Evolutionary conservation across 2,329 filamentous ascomycete genomes (phyloP).

Genomic region (Ophiostoma piceae): DNA sequence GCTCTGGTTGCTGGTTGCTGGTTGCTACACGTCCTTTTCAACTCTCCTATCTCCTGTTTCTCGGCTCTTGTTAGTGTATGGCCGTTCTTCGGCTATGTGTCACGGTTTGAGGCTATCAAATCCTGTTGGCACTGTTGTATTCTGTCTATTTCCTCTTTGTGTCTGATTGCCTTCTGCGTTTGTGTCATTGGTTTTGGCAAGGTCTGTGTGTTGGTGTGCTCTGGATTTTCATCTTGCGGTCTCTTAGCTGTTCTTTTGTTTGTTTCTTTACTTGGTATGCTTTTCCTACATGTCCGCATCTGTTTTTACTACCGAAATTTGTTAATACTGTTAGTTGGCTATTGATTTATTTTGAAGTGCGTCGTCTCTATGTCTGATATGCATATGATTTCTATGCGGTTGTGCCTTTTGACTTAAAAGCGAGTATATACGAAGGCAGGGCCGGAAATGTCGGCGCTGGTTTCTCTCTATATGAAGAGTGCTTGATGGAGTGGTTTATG

Average conservation of each 20-base stretch:
- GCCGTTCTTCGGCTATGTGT: background rate
- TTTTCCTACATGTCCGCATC: background rate
- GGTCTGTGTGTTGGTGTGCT: conserved; percentile 12
- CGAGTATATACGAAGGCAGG: too few relatives aligned
- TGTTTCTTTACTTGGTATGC: conserved; percentile 6
- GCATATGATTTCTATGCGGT: background rate
- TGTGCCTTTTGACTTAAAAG: too few relatives aligned
- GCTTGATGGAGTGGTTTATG: too few relatives aligned
- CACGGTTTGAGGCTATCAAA: background rate
- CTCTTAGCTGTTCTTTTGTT: conserved; percentile 4
- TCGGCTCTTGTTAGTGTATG: background rate
- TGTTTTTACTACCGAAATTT: conserved; percentile 4
- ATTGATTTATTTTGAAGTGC: background rate
- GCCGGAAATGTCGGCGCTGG: too few relatives aligned
- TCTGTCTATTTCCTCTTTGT: background rate
- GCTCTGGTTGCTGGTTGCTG: background rate
- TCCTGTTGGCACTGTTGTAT: background rate
- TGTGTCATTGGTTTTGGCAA: conserved; percentile 9
- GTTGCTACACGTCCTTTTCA: background rate
- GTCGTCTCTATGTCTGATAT: background rate
- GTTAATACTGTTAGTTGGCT: conserved; percentile 13
- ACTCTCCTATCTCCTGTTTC: background rate
- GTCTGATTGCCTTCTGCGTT: background rate
- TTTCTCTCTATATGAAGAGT: too few relatives aligned
- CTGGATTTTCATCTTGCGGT: background rate